Evolutionary conservation across 2,329 filamentous ascomycete species (phyloP).

Genomic region (Scortechinia acanthostroma): DNA sequence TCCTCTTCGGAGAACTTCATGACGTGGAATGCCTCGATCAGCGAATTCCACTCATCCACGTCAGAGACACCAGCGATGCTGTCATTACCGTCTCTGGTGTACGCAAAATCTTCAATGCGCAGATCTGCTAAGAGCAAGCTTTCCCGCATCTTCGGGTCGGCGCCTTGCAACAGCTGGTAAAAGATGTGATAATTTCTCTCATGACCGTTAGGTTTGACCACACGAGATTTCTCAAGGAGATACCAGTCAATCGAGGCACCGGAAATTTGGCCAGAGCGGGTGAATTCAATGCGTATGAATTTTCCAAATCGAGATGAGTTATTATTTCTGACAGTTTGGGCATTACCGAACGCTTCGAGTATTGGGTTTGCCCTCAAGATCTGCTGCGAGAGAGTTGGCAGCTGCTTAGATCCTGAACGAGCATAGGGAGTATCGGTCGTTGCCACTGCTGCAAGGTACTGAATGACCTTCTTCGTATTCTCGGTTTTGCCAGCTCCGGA

Average conservation of each 20-base stretch:
- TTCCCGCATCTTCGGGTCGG: slow-evolving; percentile 65
- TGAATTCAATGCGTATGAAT: slow-evolving; percentile 96
- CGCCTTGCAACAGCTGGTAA: slow-evolving; percentile 87
- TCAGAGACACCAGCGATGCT: slow-evolving; percentile 87
- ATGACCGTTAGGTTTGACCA: slow-evolving; percentile 77
- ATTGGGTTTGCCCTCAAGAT: slow-evolving; percentile 95
- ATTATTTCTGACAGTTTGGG: slow-evolving; percentile 94
- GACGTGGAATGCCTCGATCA: slow-evolving; percentile 86
- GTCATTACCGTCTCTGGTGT: slow-evolving; percentile 86
- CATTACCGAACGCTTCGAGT: slow-evolving; percentile 94
- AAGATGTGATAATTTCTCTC: slow-evolving; percentile 97
- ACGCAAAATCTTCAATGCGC: slow-evolving; percentile 80
- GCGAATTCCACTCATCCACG: slow-evolving; percentile 76
- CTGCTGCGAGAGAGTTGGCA: slow-evolving; percentile 88
- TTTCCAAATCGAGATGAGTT: slow-evolving; percentile 98
- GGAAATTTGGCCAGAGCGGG: slow-evolving; percentile 76
- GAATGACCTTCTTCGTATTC: slow-evolving; percentile 98
- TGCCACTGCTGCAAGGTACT: slow-evolving; percentile 92
- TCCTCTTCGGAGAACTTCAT: slow-evolving; percentile 90
- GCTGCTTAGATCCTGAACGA: slow-evolving; percentile 32
- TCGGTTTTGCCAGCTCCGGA: slow-evolving; percentile 97
- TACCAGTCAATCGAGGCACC: slow-evolving; percentile 99
- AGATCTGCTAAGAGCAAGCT: slow-evolving; percentile 71
- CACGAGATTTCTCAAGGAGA: slow-evolving; percentile 92
- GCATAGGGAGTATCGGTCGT: slow-evolving; percentile 68